Base-by-base conservation (phyloP, 2,329 filamentous ascomycete genomes). In the Penicillium sp. region DNA sequence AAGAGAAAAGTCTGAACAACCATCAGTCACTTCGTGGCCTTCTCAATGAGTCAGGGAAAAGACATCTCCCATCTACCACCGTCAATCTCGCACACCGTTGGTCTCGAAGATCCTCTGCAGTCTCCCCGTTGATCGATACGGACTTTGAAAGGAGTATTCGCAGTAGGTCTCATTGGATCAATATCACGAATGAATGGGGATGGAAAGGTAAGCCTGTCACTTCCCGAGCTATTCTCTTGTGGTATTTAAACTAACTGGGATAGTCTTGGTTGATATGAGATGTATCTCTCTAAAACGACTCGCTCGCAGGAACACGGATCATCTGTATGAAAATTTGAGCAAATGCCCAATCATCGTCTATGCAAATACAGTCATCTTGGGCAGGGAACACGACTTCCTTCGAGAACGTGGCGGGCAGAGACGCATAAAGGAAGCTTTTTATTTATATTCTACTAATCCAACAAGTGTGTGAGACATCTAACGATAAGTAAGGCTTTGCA, bases 101-200 rank as follows among this genome's bases (percentile, higher is more conserved):
- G 38, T 43, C 56, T 25, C 57, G 64, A 42, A 52, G 62, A 18
- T 56, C 56, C 12, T 69, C 66, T 13, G 52, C 64, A 38, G 51
- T 68, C 55, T 61, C 65, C 0, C 54, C 63, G 39, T 41, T 68
- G 45, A 66, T 73, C 49, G 69, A 73, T 37, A 71, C 81, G 51
- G 78, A 83, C 50, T 72, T 72, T 46, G 79, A 83, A 43, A 77
- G 80, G 59, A 85, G 82, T 3, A 81, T 86, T n/a, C 76, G 80
- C 53, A 83, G 84, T 3, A 73, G 73, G 39, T 66, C 84, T 59
- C 84, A 87, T 66, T 87, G 84, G 84, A 72, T 85, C 7, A 80
- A 82, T 34, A 82, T 87, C 37, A 86, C 86, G 84, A 78, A 77
- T 52, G 83, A 86, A 56, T 85, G 81, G 81, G 71, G 75, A n/a